phyloP scores from a whole-genome alignment of 2,329 filamentous ascomycete genomes.

The Helotiales sp. region DNA sequence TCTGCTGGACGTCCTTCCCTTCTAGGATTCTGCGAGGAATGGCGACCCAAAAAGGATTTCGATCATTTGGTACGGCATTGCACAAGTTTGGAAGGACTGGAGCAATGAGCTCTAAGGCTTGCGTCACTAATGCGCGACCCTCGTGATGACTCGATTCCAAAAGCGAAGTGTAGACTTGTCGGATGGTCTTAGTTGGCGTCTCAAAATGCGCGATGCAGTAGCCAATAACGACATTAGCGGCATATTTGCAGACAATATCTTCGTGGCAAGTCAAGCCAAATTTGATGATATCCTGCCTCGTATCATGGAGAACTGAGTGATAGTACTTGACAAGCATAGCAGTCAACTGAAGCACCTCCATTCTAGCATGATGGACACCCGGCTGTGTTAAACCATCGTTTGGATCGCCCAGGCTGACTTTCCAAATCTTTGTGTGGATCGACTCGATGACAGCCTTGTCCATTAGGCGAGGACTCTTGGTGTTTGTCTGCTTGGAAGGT shows the following conservation, averaged over 20 bases:
- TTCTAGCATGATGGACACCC: conserved; percentile 92
- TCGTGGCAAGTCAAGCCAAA: conserved; percentile 99
- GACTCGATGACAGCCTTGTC: conserved; percentile 87
- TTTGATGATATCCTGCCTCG: conserved; percentile 97
- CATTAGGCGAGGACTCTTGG: conserved; percentile 77
- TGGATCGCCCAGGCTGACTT: conserved; percentile 79
- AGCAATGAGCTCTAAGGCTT: conserved; percentile 91
- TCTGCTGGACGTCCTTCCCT: conserved; percentile 91
- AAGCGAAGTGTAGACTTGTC: conserved; percentile 90
- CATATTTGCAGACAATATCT: conserved; percentile 98
- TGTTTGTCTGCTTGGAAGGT: conserved; percentile 62
- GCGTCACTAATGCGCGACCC: conserved; percentile 87
- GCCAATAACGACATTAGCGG: conserved; percentile 93
- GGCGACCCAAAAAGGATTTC: conserved; percentile 84
- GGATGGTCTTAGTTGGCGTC: conserved; percentile 92
- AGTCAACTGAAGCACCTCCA: conserved; percentile 94
- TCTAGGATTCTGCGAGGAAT: conserved; percentile 91
- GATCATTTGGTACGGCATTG: conserved; percentile 67
- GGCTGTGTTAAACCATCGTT: conserved; percentile 83
- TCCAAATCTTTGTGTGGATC: conserved; percentile 93
- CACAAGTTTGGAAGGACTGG: conserved; percentile 89
- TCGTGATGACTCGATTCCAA: conserved; percentile 95
- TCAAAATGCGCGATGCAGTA: conserved; percentile 99
- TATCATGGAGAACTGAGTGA: conserved; percentile 82
- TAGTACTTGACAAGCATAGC: conserved; percentile 97